phyloP scores from a whole-genome alignment of 345 rosid genomes.

The Populus euphratica region DNA sequence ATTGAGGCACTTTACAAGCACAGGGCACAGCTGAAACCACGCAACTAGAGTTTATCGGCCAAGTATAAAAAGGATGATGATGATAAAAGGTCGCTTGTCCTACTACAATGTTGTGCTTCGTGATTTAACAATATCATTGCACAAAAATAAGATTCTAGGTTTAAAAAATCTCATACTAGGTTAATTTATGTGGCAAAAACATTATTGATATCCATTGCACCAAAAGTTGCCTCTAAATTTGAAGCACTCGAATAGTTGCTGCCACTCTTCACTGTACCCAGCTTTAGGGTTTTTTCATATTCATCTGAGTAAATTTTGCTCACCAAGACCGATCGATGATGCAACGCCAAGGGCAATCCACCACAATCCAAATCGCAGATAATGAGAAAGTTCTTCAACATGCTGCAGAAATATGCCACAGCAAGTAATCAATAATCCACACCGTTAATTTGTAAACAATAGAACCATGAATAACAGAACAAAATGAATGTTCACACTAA shows the following conservation, averaged over 20 bases:
- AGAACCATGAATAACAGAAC: neutral
- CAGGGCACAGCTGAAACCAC: neutral
- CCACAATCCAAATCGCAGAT: constrained; percentile 73
- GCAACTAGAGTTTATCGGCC: neutral
- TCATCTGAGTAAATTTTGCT: constrained; percentile 26
- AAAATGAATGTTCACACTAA: neutral
- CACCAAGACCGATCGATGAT: constrained; percentile 98
- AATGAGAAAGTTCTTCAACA: constrained; percentile 65
- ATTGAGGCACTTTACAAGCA: neutral
- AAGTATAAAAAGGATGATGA: neutral
- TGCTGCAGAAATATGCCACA: constrained; percentile 51
- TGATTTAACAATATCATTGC: neutral
- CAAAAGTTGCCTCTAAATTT: neutral
- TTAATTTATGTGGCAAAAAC: neutral
- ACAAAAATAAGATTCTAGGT: neutral
- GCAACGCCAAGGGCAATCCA: constrained; percentile 98
- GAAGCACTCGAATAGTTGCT: neutral
- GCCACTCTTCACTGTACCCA: neutral
- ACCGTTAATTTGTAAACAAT: neutral
- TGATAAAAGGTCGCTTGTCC: neutral
- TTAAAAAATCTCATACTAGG: neutral
- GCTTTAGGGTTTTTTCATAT: neutral
- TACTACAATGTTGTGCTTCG: neutral
- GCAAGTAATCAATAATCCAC: neutral
- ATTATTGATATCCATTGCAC: neutral